Evolutionary conservation across 176 grass and related monocot species (phyloP).

Genomic region (Aegilops longissima): DNA sequence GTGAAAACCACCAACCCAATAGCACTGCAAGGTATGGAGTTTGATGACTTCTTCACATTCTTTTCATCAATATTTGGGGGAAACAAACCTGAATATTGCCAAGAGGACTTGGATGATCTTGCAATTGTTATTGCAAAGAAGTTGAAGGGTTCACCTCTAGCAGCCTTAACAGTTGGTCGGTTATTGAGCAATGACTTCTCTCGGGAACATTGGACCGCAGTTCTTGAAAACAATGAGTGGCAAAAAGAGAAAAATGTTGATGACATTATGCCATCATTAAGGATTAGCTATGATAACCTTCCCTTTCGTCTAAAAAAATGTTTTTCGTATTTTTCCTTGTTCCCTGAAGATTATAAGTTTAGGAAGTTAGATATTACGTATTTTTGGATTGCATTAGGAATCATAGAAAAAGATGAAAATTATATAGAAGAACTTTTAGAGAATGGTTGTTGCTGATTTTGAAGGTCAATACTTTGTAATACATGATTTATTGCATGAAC

Average conservation of each 20-base stretch:
- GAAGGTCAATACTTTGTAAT: accelerated
- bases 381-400: background rate
- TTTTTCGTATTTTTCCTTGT: background rate
- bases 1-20: background rate
- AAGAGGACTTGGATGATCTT: background rate
- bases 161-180: background rate
- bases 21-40: background rate
- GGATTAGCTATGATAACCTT: background rate
- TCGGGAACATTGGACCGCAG: background rate
- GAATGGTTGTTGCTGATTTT: background rate
- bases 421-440: background rate
- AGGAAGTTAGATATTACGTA: background rate
- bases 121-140: background rate
- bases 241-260: background rate
- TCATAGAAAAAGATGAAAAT: background rate
- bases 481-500: background rate
- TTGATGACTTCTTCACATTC: background rate
- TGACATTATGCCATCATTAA: background rate
- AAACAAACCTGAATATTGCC: background rate
- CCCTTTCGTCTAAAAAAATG: background rate
- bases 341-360: background rate
- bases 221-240: background rate
- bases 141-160: background rate
- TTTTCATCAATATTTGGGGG: background rate
- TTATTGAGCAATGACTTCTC: background rate